Percentiles rank a stretch among this genome's conserved stretches.
phyloP scores from a whole-genome alignment of 768 basidiomycete species.

The Psilocybe tampanensis region DNA sequence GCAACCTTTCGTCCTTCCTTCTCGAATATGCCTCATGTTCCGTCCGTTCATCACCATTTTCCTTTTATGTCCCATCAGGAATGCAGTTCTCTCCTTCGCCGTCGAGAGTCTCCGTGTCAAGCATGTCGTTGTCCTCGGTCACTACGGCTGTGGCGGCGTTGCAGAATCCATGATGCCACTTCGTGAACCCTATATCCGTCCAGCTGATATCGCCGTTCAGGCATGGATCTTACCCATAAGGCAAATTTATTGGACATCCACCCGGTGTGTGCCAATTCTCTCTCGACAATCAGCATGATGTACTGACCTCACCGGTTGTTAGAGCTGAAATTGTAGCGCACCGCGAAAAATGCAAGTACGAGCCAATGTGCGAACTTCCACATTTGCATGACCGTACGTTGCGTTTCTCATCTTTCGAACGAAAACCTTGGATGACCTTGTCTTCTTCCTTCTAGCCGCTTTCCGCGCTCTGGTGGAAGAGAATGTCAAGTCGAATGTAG shows the following conservation, averaged over 20 bases:
- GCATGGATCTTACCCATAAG: slow-evolving; percentile 42
- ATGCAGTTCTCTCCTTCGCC: slow-evolving; percentile 31
- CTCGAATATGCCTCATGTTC: not conserved
- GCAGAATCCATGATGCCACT: slow-evolving; percentile 27
- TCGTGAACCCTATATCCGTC: not conserved
- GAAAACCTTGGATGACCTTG: no score
- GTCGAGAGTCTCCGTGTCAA: slow-evolving; percentile 28
- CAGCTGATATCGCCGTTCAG: slow-evolving; percentile 36
- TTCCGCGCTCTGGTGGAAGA: slow-evolving; percentile 47
- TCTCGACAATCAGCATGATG: not conserved
- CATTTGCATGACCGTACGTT: slow-evolving; percentile 32
- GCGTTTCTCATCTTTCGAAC: not conserved
- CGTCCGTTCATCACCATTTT: not conserved
- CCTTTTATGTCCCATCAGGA: slow-evolving; percentile 13
- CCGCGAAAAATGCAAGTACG: slow-evolving; percentile 19
- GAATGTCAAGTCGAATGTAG: slow-evolving; percentile 37
- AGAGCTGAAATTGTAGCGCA: slow-evolving; percentile 37
- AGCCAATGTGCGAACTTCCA: slow-evolving; percentile 17
- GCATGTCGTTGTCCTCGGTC: slow-evolving; percentile 33
- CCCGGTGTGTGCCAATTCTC: slow-evolving; percentile 5
- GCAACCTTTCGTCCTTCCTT: slow-evolving; percentile 3
- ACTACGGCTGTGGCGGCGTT: slow-evolving; percentile 34
- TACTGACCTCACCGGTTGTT: not conserved
- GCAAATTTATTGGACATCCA: slow-evolving; percentile 33
- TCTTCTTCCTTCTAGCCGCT: no score